Evolutionary conservation across 202 grass and related monocot species (phyloP), one percentile per base, ranked within the genome.

Genomic region (Carex sylvatica): DNA sequence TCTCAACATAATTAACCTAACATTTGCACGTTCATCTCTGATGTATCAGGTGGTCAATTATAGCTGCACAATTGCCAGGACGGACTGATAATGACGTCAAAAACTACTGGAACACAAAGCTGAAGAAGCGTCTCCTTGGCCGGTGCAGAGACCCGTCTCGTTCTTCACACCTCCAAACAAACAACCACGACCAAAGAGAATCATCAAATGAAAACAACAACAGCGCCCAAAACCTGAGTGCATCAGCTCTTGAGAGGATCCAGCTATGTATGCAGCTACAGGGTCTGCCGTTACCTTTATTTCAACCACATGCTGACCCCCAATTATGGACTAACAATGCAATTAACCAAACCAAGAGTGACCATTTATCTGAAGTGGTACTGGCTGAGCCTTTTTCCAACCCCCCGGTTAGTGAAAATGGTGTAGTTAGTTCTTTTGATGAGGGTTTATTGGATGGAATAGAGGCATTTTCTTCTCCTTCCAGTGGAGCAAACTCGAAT

Each of bases 91-190:
- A 97, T 31, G 93, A 97, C 2, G 83, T 97, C 26, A 97, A 97
- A 78, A 97, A 97, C 93, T 97, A 97, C 91, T 97, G 93, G 93
- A 93, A 97, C 83, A 97, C 93, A n/a, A 97, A 97, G 80, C 88
- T 97, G 55, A 97, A 97, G 91, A 97, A 97, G 84, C 80, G 85
- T 64, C 87, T 97, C 23, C 85, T 97, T n/a, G 91, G 91, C 33
- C 84, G 91, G 47, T 84, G 84, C 80, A 93, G 84, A 83, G 86
- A 90, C 66, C 71, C 12, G 30, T 78, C 84, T 9, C 71, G 63
- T 61, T 69, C 63, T 55, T 8, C 16, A 1, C 46, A 73, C 51
- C 66, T 42, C 68, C 90, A 88, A 74, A 72, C 70, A 74, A 44
- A 60, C 56, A 49, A 53, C 56, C 6, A 51, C 2, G 19, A 19